Conservation (phyloP, 2,329 filamentous ascomycete genomes). For the Alternaria sp. region DNA sequence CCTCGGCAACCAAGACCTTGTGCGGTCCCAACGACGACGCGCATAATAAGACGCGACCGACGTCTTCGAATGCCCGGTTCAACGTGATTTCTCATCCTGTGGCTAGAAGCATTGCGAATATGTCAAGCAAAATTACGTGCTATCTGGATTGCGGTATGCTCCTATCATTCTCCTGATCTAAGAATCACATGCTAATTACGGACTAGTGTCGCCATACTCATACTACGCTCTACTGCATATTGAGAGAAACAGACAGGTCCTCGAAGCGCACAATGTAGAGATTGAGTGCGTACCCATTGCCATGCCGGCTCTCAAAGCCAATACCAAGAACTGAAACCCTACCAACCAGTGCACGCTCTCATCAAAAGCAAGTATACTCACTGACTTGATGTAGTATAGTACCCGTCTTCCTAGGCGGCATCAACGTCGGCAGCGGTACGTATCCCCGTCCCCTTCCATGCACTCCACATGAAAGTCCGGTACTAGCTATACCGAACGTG, state of each 20-base stretch:
- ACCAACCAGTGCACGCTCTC: background rate
- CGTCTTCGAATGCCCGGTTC: background rate
- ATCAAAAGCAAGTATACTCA: conserved; percentile 4
- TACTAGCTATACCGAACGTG: background rate
- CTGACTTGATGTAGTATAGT: conserved; percentile 62
- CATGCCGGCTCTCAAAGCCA: background rate
- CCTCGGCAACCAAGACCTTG: conserved; percentile 39
- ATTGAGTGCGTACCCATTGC: conserved; percentile 65
- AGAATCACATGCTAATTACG: conserved; percentile 17
- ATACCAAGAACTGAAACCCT: background rate
- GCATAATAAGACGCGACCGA: conserved; percentile 8
- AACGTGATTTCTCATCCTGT: conserved; percentile 23
- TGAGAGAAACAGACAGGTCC: conserved; percentile 61
- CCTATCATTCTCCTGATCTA: background rate
- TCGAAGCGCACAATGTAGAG: conserved; percentile 67
- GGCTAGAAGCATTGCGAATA: conserved; percentile 41
- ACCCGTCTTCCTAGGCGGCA: conserved; percentile 70
- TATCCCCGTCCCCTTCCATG: conserved; percentile 7
- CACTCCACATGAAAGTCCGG: background rate
- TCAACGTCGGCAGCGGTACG: conserved; percentile 54
- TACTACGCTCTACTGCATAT: conserved; percentile 66
- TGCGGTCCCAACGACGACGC: conserved; percentile 7
- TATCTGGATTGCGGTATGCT: conserved; percentile 73
- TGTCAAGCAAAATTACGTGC: conserved; percentile 70
- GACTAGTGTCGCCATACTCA: conserved; percentile 68